Evolutionary conservation across 148 eudicot genomes (phyloP).

Genomic region (Spergularia marina): DNA sequence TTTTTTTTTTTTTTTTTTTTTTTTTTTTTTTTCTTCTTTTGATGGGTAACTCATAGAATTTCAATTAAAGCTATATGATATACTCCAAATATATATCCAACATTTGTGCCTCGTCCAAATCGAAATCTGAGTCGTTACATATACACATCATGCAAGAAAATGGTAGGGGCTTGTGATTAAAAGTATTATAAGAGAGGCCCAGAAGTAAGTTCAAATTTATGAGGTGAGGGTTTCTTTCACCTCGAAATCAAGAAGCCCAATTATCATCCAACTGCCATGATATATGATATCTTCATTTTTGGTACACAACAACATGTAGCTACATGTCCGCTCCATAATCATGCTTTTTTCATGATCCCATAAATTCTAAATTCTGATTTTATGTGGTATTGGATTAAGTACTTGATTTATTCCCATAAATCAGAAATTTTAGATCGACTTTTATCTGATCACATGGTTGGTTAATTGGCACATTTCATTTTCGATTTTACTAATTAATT

Average conservation of each 20-base stretch:
- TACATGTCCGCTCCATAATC: background rate
- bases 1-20: too few relatives aligned
- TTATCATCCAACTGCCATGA: background rate
- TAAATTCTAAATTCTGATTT: background rate
- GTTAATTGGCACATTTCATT: background rate
- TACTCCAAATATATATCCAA: too few relatives aligned
- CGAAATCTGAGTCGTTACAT: background rate
- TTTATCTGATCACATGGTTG: background rate
- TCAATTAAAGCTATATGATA: too few relatives aligned
- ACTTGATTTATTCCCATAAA: too few relatives aligned
- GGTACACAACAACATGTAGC: background rate
- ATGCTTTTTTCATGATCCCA: background rate
- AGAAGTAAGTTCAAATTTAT: slow-evolving; percentile 6
- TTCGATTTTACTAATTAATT: background rate
- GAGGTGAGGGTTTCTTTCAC: background rate
- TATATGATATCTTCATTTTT: background rate
- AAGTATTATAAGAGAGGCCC: background rate
- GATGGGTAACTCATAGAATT: too few relatives aligned
- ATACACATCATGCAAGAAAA: background rate
- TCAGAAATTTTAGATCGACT: background rate
- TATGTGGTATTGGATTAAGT: background rate
- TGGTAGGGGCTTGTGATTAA: slow-evolving; percentile 7
- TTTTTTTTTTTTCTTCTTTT: too few relatives aligned
- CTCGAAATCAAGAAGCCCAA: background rate
- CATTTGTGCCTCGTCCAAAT: too few relatives aligned